These are phyloP conservation scores for Cucurbita moschata DNA, from an alignment of 306 rosid genomes.

Conservation along the genomic window DNA sequence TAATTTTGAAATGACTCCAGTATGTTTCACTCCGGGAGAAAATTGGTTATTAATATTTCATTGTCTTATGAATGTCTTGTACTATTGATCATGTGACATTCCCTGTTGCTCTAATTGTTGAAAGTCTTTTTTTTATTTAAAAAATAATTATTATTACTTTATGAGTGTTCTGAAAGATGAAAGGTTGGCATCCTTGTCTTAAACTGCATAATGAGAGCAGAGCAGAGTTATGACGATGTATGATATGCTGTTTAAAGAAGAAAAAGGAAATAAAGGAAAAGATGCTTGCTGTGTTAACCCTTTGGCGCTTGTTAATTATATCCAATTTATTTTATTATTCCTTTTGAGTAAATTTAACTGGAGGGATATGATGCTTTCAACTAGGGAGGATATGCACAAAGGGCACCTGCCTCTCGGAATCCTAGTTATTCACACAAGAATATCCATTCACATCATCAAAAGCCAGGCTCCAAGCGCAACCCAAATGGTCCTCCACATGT, in stretches of 20 bases:
- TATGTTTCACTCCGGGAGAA: not conserved
- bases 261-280: not conserved
- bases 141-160: not conserved
- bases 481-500: conserved; percentile 36
- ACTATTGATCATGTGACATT: not conserved
- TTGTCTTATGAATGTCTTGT: not conserved
- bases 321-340: not conserved
- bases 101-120: not conserved
- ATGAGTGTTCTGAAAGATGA: not conserved
- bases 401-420: conserved; percentile 51
- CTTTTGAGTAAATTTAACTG: not conserved
- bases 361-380: conserved; percentile 6
- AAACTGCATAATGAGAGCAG: not conserved
- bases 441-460: conserved; percentile 50
- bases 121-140: not conserved
- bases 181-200: not conserved
- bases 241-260: not conserved
- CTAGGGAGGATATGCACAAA: conserved; percentile 37
- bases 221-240: not conserved
- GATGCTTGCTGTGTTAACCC: not conserved
- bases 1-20: not conserved
- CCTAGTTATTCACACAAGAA: conserved; percentile 28
- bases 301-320: not conserved
- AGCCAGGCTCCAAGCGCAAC: conserved; percentile 47
- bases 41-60: not conserved